Evolutionary conservation across 768 basidiomycete genomes (phyloP), one percentile per base, ranked within the genome.

Genomic region (Boletus pseudo-olivaceus): DNA sequence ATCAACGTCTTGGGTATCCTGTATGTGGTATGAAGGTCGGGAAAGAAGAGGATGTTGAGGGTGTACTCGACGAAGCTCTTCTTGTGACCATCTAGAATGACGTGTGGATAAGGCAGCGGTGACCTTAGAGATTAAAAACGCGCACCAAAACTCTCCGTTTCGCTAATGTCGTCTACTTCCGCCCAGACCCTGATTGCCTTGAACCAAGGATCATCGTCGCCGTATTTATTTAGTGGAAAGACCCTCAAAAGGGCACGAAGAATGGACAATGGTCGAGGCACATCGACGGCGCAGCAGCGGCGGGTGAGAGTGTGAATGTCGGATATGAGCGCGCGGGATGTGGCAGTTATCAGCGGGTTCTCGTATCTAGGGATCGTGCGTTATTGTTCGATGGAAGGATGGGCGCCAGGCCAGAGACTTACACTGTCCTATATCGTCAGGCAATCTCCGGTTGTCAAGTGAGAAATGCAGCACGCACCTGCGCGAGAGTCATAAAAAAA

Each of bases 21-120:
- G 54, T 69, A 70, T 29, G 73, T 73, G 62, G 75, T 71, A 69
- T 88, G 85, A 65, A 88, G 75, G 54, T 83, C 85, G 1, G 91
- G 90, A 47, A 92, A 78, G 55, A 91, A 72, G 49, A 90, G 75
- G 38, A 92, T 73, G 67, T 93, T 84, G 53, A 92, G 77, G 1
- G 87, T 90, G 67, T 91, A 90, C 64, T 90, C 86, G 43, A 92
- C 82, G 26, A 90, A 84, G 39, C 81, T 80, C 69, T 82, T 85
- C 52, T 81, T 79, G 63, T 86, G 83, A 19, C 88, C 87, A 67
- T 90, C 90, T 91, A 53, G 23, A 27, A 26, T n/a, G 38, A 40
- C 32, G 43, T 54, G 29, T 14, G 39, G 34, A 44, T 55, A 30
- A 51, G 44, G 27, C 35, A 5, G 37, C 9, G 15, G 20, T 38